phyloP scores from a whole-genome alignment of 441 rosid genomes.

The Adansonia madagascariensis region DNA sequence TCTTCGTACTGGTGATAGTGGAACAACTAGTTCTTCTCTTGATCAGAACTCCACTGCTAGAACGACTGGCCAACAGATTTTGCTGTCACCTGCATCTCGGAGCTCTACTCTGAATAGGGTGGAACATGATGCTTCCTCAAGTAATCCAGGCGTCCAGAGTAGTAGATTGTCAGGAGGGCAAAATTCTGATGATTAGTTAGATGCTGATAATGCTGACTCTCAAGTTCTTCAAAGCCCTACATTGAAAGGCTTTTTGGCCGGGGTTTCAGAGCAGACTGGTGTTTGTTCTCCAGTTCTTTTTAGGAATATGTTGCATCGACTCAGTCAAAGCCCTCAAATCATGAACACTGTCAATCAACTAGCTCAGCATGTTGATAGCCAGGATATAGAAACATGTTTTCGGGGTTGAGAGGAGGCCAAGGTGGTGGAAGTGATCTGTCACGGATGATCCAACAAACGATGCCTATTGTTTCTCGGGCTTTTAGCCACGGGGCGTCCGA shows the following conservation, averaged over 20 bases:
- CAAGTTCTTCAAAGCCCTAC: conserved; percentile 73
- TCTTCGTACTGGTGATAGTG: conserved; percentile 39
- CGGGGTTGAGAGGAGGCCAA: conserved; percentile 62
- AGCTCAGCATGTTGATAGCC: conserved; percentile 86
- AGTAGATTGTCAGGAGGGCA: conserved; percentile 33
- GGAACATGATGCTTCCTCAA: conserved; percentile 29
- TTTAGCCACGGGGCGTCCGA: conserved; percentile 53
- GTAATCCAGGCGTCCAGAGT: conserved; percentile 30
- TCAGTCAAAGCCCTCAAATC: conserved; percentile 81
- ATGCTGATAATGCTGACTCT: conserved; percentile 63
- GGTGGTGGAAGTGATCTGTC: conserved; percentile 80
- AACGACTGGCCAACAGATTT: conserved; percentile 54
- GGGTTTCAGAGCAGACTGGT: conserved; percentile 80
- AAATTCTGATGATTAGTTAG: conserved; percentile 49
- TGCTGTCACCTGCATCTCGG: conserved; percentile 63
- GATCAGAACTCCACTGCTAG: conserved; percentile 44
- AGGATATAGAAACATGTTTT: conserved; percentile 74
- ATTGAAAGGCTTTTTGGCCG: conserved; percentile 68
- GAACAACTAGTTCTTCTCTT: conserved; percentile 38
- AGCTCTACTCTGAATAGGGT: conserved; percentile 38
- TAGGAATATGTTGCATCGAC: conserved; percentile 84
- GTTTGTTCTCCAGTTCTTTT: conserved; percentile 76
- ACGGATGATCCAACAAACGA: conserved; percentile 88
- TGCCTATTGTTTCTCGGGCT: conserved; percentile 94
- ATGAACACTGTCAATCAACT: conserved; percentile 85